A percentile compares a stretch with the other conserved stretches of the same genome.
These are phyloP conservation scores for Anthostomella pinea DNA, from an alignment of 2,329 filamentous ascomycete species.

Conservation along the genomic window DNA sequence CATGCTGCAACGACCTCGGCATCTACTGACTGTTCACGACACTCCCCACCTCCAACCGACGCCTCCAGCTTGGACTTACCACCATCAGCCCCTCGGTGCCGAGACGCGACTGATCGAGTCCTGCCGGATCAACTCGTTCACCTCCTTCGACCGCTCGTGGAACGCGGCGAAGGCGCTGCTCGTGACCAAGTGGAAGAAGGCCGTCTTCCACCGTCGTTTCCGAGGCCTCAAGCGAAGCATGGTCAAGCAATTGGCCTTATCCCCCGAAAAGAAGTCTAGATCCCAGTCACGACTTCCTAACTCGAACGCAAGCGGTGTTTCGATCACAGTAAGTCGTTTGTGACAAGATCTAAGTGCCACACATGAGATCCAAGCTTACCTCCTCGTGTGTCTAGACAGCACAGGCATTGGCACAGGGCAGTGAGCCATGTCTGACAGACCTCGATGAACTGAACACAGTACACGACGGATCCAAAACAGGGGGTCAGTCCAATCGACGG, in stretches of 20 bases:
- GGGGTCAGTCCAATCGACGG: constrained; percentile 13
- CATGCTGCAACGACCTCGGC: constrained; percentile 28
- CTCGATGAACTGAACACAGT: constrained; percentile 14
- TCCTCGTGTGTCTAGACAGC: constrained; percentile 3
- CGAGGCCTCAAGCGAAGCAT: constrained; percentile 27
- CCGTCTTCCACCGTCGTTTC: constrained; percentile 15
- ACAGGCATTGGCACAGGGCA: constrained; percentile 10
- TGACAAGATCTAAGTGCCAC: neutral
- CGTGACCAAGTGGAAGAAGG: constrained; percentile 24
- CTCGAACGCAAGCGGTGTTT: constrained; percentile 9
- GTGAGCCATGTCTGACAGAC: constrained; percentile 19
- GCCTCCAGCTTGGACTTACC: constrained; percentile 3
- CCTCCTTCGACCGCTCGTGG: constrained; percentile 17
- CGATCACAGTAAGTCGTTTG: constrained; percentile 6
- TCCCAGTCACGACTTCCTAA: constrained; percentile 7
- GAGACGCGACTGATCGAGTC: constrained; percentile 10
- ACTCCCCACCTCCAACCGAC: constrained; percentile 5
- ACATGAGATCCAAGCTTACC: neutral
- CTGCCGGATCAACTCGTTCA: constrained; percentile 14
- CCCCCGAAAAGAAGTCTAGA: constrained; percentile 14
- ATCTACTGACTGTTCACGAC: constrained; percentile 18
- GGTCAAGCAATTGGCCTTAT: constrained; percentile 24
- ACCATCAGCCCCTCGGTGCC: constrained; percentile 7
- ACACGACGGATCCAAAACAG: constrained; percentile 17
- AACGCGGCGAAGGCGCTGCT: constrained; percentile 19